Conservation (phyloP, 176 grass and related monocot genomes). For the Metroxylon sagu region DNA sequence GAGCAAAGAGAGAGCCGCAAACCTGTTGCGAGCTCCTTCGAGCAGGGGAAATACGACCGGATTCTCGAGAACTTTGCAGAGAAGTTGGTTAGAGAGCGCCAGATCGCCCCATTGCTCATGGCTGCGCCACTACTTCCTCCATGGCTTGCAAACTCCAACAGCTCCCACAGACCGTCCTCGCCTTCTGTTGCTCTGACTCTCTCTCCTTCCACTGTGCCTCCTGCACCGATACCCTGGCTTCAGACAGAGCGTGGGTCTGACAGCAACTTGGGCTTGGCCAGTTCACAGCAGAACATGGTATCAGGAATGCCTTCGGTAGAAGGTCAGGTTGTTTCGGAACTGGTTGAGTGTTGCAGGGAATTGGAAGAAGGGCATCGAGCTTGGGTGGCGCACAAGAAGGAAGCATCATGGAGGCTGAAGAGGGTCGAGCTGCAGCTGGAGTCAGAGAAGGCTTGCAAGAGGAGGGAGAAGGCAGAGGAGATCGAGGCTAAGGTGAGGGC, state of each 20-base stretch:
- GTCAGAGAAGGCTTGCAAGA: conserved; percentile 55
- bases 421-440: conserved; percentile 88
- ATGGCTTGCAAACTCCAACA: conserved; percentile 49
- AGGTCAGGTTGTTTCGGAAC: conserved; percentile 20
- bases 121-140: conserved; percentile 67
- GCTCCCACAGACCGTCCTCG: conserved; percentile 22
- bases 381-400: conserved; percentile 73
- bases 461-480: conserved; percentile 70
- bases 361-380: conserved; percentile 79
- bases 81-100: conserved; percentile 76
- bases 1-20: conserved; percentile 44
- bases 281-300: neutral
- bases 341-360: conserved; percentile 64
- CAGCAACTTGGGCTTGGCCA: neutral
- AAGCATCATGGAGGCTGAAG: conserved; percentile 78
- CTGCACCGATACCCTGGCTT: conserved; percentile 4
- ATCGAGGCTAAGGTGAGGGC: conserved; percentile 68
- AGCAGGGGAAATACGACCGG: conserved; percentile 62
- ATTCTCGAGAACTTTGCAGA: conserved; percentile 96
- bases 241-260: neutral
- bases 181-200: conserved; percentile 40
- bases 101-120: conserved; percentile 39
- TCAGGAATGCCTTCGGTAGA: neutral
- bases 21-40: conserved; percentile 40
- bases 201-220: conserved; percentile 18